Conservation (phyloP, 2,329 filamentous ascomycete species). For the Sarocladium oryzae region DNA sequence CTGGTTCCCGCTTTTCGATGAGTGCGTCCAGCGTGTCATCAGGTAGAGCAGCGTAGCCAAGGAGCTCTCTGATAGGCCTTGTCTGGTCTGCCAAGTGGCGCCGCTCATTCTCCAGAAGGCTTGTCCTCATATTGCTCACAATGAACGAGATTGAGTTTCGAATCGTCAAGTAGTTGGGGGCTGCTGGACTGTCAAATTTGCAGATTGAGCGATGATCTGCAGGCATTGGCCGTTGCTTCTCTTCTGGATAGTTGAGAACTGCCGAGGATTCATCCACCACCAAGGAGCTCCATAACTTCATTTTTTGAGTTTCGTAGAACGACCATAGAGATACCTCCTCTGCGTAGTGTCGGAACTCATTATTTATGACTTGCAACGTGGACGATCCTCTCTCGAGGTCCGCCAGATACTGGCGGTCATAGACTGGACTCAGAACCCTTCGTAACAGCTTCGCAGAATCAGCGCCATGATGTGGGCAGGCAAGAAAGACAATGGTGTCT, state of each 20-base stretch:
- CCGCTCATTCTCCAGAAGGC: not conserved
- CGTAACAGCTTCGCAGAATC: conserved; percentile 20
- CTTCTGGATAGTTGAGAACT: conserved; percentile 18
- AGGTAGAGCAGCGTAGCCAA: not conserved
- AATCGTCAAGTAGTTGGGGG: conserved; percentile 20
- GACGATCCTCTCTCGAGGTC: conserved; percentile 17
- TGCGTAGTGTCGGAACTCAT: conserved; percentile 18
- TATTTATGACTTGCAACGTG: conserved; percentile 19
- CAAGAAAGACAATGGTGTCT: conserved; percentile 22
- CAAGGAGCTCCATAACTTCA: conserved; percentile 13
- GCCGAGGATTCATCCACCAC: conserved; percentile 21
- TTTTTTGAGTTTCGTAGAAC: conserved; percentile 21
- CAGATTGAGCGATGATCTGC: conserved; percentile 25
- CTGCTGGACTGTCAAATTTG: conserved; percentile 19
- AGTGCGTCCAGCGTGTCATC: not conserved
- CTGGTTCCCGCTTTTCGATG: not conserved
- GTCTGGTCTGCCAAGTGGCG: not conserved
- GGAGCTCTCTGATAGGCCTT: conserved; percentile 7
- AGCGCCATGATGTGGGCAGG: conserved; percentile 25
- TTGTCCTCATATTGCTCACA: conserved; percentile 10
- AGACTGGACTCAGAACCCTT: conserved; percentile 17
- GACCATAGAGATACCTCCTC: conserved; percentile 18
- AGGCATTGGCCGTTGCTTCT: conserved; percentile 18
- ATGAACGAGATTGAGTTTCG: conserved; percentile 17
- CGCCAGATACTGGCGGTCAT: conserved; percentile 15